Percentiles rank a stretch among this genome's conserved stretches.
Conservation (phyloP, 305 asterid genomes). For the Coffea humblotiana region DNA sequence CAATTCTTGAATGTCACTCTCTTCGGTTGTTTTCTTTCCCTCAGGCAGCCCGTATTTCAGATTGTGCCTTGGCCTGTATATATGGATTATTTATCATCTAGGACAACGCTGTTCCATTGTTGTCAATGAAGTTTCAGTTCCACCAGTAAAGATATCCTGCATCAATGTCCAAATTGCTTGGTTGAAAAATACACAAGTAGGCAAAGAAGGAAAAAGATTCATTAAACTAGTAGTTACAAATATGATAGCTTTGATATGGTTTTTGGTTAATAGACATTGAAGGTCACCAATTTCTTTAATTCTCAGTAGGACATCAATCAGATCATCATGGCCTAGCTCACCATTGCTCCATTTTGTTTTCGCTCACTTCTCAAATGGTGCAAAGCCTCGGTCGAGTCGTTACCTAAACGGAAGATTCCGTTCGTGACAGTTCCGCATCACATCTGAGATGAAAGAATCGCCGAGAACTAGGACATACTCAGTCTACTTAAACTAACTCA, state of each 20-base stretch:
- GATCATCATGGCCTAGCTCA: constrained; percentile 11
- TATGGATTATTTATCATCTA: constrained; percentile 5
- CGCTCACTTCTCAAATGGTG: neutral
- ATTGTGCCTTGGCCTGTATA: neutral
- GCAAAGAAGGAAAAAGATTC: neutral
- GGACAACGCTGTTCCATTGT: neutral
- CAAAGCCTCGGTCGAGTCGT: no score
- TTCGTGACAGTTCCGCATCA: no score
- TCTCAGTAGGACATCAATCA: constrained; percentile 16
- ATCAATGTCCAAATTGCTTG: neutral
- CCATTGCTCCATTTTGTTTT: neutral
- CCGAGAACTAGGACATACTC: no score
- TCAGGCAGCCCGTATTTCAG: neutral
- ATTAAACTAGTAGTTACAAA: constrained; percentile 21
- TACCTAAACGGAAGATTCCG: no score
- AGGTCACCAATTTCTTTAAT: constrained; percentile 9
- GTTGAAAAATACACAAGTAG: neutral
- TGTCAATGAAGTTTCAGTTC: neutral
- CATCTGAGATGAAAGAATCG: no score
- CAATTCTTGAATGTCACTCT: neutral
- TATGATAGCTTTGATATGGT: constrained; percentile 34
- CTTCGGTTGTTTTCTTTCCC: constrained; percentile 7
- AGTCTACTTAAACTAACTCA: no score
- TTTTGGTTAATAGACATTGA: constrained; percentile 15
- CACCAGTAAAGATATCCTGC: constrained; percentile 9